Base-by-base conservation (phyloP, 768 basidiomycete genomes). In the Rhodocollybia butyracea region DNA sequence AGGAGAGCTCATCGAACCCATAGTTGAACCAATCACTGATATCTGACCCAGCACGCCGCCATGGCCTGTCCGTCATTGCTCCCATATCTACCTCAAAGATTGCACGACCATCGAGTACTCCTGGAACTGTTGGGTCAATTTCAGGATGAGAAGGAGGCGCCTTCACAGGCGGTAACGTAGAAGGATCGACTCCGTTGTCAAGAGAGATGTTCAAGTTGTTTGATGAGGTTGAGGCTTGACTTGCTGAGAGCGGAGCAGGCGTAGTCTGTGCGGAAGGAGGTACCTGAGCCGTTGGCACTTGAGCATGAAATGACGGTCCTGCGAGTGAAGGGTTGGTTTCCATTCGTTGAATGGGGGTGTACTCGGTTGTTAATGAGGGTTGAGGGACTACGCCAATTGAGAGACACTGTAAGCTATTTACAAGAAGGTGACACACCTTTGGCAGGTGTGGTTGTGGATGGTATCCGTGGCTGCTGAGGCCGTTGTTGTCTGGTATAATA, bases 1-100 rank as follows among this genome's bases (percentile, higher is more conserved):
- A 99, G 31, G 89, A 90, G 15, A 91, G 80, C 71, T 99, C 97
- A 69, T 99, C 97, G 64, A 98, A 98, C 0, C 97, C 97, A 62
- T 97, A 98, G 71, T 99, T 98, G 73, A 99, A 99, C 89, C 94
- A 99, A 73, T 98, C 95, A 61, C 90, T 89, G 58, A 97, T 78
- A 74, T 97, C 94, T 3, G 91, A 86, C 31, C 97, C 97, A 7
- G 94, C 89, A 56, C 86, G 73, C 58, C 97, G 76, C 97, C 97
- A 99, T 3, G 87, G 86, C 65, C 96, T 96, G 58, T 92, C 89
- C 8, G 79, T 72, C 76, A 89, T 76, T 26, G 83, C 82, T 42
- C 68, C 78, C 46, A 96, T 63, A 66, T 97, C 95, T 26, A 94
- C 79, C 54, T 97, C 94, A 32, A 92, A 82, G 41, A 97, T 89